Evolutionary conservation across 1,284 basidiomycete species (phyloP).

Genomic region (Heterobasidion occidentale): DNA sequence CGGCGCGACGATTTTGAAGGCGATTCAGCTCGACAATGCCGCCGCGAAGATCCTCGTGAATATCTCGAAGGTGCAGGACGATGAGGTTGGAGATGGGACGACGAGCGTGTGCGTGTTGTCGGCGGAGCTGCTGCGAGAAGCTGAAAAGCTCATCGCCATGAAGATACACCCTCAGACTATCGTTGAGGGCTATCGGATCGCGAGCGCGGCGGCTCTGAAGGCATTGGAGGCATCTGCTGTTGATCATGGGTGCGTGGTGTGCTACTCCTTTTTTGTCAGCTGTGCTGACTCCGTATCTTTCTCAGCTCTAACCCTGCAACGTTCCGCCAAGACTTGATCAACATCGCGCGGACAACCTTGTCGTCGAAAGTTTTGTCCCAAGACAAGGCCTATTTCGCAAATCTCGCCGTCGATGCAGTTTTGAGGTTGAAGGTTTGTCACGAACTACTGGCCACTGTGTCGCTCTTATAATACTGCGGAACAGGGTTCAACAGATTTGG

Average conservation of each 20-base stretch:
- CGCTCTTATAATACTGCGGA: background rate
- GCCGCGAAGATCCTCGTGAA: conserved; percentile 99
- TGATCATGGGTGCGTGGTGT: conserved; percentile 69
- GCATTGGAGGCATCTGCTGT: conserved; percentile 79
- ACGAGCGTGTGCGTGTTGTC: conserved; percentile 93
- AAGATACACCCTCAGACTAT: conserved; percentile 99
- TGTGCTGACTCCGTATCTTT: background rate
- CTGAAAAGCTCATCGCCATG: conserved; percentile 88
- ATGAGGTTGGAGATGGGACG: conserved; percentile 98
- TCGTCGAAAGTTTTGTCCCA: conserved; percentile 96
- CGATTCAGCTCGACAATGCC: conserved; percentile 96
- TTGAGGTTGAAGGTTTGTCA: conserved; percentile 74
- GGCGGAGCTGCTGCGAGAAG: conserved; percentile 88
- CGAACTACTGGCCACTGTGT: background rate
- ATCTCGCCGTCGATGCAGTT: conserved; percentile 96
- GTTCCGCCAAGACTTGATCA: conserved; percentile 89
- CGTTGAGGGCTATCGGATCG: conserved; percentile 96
- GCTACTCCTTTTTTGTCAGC: background rate
- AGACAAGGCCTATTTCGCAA: conserved; percentile 98
- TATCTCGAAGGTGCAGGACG: conserved; percentile 99
- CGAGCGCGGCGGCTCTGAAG: conserved; percentile 77
- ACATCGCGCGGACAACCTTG: conserved; percentile 94
- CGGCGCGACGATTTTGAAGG: conserved; percentile 96
- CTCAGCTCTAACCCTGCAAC: conserved; percentile 59
- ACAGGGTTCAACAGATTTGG: conserved; percentile 91